A percentile compares a stretch with the other conserved stretches of the same genome.
phyloP scores from a whole-genome alignment of 352 stramenopile species.

The Pythium aquatile region DNA sequence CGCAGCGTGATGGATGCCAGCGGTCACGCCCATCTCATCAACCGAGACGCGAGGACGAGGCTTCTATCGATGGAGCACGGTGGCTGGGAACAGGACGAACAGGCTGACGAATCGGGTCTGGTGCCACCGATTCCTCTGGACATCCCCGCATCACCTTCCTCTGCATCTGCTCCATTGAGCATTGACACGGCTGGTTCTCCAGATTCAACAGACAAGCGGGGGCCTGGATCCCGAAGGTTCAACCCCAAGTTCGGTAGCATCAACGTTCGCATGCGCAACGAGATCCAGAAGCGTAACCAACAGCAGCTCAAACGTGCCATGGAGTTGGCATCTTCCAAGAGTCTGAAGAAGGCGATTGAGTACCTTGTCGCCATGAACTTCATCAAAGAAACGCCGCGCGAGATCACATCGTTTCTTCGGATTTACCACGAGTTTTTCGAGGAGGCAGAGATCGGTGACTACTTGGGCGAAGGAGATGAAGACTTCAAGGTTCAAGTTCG shows the following conservation, averaged over 20 bases:
- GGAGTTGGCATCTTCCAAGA: slow-evolving; percentile 79
- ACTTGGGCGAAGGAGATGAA: slow-evolving; percentile 92
- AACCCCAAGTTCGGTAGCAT: slow-evolving; percentile 44
- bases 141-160: background rate
- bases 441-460: slow-evolving; percentile 92
- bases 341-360: slow-evolving; percentile 84
- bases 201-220: slow-evolving; percentile 6
- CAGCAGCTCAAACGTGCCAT: slow-evolving; percentile 78
- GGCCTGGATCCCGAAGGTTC: background rate
- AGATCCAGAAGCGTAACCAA: slow-evolving; percentile 81
- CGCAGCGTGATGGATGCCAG: slow-evolving; percentile 87
- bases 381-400: slow-evolving; percentile 77
- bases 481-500: slow-evolving; percentile 92
- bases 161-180: background rate
- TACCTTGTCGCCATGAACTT: slow-evolving; percentile 87
- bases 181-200: slow-evolving; percentile 4
- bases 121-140: background rate
- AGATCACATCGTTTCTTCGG: slow-evolving; percentile 94
- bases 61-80: slow-evolving; percentile 83
- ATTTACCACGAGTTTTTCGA: slow-evolving; percentile 94
- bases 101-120: slow-evolving; percentile 17
- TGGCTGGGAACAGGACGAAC: slow-evolving; percentile 83
- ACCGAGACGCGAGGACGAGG: slow-evolving; percentile 66
- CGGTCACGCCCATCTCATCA: slow-evolving; percentile 84
- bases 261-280: slow-evolving; percentile 77